Base-by-base conservation (phyloP, 2,329 filamentous ascomycete genomes). In the Penicillium brevicompactum region DNA sequence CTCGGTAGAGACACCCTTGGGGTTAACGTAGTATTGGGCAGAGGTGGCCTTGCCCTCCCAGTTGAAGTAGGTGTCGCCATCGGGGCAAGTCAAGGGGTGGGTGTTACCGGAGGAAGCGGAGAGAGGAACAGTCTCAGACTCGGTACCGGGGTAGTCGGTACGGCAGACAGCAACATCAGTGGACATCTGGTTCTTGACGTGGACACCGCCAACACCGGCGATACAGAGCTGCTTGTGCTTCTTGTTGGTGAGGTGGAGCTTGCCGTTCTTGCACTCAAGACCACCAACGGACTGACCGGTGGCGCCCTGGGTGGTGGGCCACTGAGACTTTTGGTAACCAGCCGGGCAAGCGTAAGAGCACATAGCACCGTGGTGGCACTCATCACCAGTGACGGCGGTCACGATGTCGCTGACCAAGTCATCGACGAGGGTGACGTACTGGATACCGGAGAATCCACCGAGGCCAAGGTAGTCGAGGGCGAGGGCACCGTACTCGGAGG, bases 11-110 rank as follows among this genome's bases (percentile, higher is more conserved):
- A 89, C 80, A 57, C 91, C 92, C 65, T 85, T 82, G 67, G 89
- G 89, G 84, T 97, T 97, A 77, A 97, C 84, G 73, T 99, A 99
- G 84, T 96, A 97, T 78, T 97, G 94, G 43, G 92, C 92, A 46
- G 91, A 92, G 49, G 94, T 97, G 48, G 78, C 67, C 73, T 83
- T 83, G 66, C 84, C 84, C 68, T 90, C 65, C 90, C 91, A 96
- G 58, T 81, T 76, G 80, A 92, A 97, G 81, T 93, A 96, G 48
- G 78, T 81, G 46, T 73, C 71, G 57, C 87, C 85, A 62, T 88
- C 78, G 45, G 93, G 89, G 80, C 91, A 93, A 70, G 90, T 91
- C 62, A 99, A 78, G 34, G 80, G 76, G 57, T 85, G 78, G 24
- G 77, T 82, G 46, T 76, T 67, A 56, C 89, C 89, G 49, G 89